Percentiles rank a stretch among this genome's conserved stretches.
Evolutionary conservation across 2,329 filamentous ascomycete species (phyloP).

Genomic region (Rugonectria rugulosa): DNA sequence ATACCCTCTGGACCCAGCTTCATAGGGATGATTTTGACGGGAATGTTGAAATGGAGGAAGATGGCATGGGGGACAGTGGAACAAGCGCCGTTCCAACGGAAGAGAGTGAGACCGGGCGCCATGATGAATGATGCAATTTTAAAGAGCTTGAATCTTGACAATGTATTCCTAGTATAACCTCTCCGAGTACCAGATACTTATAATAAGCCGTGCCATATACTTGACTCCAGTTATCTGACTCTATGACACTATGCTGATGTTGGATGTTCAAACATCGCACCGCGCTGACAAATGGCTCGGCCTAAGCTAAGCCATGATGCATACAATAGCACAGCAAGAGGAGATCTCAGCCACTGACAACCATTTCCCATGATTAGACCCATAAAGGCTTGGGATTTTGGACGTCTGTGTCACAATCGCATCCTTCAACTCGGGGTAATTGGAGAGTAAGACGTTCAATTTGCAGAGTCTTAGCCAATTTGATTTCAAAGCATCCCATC

Average conservation of each 20-base stretch:
- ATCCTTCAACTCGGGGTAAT: background rate
- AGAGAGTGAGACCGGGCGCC: slow-evolving; percentile 38
- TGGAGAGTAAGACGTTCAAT: background rate
- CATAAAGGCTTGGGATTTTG: no score
- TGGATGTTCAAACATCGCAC: no score
- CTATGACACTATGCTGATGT: no score
- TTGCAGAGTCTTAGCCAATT: background rate
- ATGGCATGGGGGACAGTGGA: slow-evolving; percentile 41
- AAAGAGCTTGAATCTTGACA: no score
- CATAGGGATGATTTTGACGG: slow-evolving; percentile 34
- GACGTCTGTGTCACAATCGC: background rate
- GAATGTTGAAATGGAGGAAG: slow-evolving; percentile 41
- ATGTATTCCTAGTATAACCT: no score
- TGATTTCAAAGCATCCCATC: slow-evolving; percentile 1
- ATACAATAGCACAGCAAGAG: no score
- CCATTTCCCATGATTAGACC: no score
- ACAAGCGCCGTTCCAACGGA: slow-evolving; percentile 40
- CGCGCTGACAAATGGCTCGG: slow-evolving; percentile 14
- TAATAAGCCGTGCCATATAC: no score
- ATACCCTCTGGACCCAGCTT: slow-evolving; percentile 21
- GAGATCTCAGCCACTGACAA: no score
- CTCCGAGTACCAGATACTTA: no score
- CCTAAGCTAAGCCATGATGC: background rate
- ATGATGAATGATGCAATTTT: slow-evolving; percentile 18
- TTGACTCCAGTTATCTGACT: no score